A percentile compares a stretch with the other conserved stretches of the same genome.
These are phyloP conservation scores for Baorangia bicolor DNA, from an alignment of 768 basidiomycete genomes.

Conservation along the genomic window DNA sequence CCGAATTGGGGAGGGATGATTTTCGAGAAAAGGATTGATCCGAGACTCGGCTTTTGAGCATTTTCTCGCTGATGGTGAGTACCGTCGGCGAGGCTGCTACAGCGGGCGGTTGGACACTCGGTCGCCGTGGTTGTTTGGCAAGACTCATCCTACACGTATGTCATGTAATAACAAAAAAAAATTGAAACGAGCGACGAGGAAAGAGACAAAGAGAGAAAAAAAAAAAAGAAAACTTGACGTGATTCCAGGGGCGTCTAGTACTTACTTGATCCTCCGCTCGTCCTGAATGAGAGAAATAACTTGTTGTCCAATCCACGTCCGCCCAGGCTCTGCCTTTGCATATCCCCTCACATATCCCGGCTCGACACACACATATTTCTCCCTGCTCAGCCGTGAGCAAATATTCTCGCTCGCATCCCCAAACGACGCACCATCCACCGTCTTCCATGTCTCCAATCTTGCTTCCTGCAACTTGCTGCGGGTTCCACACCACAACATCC, in stretches of 20 bases:
- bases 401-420: neutral
- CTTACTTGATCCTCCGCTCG: conserved; percentile 20
- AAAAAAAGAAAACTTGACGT: neutral
- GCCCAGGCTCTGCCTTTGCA: conserved; percentile 56
- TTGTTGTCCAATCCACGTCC: conserved; percentile 79
- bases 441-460: conserved; percentile 90
- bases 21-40: conserved; percentile 44
- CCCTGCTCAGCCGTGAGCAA: conserved; percentile 45
- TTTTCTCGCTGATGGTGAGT: conserved; percentile 31
- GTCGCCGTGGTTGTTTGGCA: conserved; percentile 16
- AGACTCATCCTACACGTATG: conserved; percentile 12
- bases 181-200: neutral
- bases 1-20: conserved; percentile 10
- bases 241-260: neutral
- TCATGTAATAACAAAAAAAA: neutral
- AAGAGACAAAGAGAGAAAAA: neutral
- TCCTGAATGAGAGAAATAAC: conserved; percentile 48
- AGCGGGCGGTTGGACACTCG: conserved; percentile 22
- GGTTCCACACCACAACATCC: conserved; percentile 96
- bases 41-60: conserved; percentile 48
- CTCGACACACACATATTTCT: conserved; percentile 86
- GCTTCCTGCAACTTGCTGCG: conserved; percentile 62
- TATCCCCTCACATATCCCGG: conserved; percentile 83
- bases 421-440: conserved; percentile 68
- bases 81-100: conserved; percentile 34